Percentiles rank a stretch among this genome's conserved stretches.
phyloP scores from a whole-genome alignment of 305 asterid genomes.

The Withania somnifera region DNA sequence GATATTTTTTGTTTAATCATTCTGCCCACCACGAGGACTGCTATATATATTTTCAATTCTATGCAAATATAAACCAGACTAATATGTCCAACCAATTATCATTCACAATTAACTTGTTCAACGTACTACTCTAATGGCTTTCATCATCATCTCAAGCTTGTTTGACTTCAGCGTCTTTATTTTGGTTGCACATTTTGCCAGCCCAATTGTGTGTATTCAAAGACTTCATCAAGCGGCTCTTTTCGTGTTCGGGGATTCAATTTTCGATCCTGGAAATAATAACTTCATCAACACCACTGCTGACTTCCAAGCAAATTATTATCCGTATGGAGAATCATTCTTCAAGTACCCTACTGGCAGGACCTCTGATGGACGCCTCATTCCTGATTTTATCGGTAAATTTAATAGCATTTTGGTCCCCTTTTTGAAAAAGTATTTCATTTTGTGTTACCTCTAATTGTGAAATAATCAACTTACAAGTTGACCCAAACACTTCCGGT shows the following conservation, averaged over 20 bases:
- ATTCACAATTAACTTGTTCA: too few species aligned
- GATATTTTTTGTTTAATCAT: neutral
- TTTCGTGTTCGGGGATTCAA: slow-evolving; percentile 1
- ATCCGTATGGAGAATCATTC: neutral
- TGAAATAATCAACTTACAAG: too few species aligned
- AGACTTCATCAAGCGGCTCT: neutral
- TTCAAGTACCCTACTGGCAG: slow-evolving; percentile 7
- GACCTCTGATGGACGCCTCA: neutral
- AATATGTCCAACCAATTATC: too few species aligned
- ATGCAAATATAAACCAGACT: neutral
- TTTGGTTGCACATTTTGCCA: neutral
- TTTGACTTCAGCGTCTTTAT: neutral
- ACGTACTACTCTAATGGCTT: neutral
- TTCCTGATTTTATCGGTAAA: slow-evolving; percentile 8
- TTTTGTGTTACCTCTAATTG: too few species aligned
- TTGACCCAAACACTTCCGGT: too few species aligned
- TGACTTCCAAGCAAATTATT: neutral
- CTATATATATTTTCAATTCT: neutral
- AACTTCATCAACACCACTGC: slow-evolving; percentile 4
- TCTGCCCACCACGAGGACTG: neutral
- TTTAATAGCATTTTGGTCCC: neutral
- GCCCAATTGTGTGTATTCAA: neutral
- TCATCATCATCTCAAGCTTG: neutral
- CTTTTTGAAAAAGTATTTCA: neutral
- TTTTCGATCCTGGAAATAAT: slow-evolving; percentile 4